phyloP scores from a whole-genome alignment of 805 yeast genomes.

The Candida qinlingensis region DNA sequence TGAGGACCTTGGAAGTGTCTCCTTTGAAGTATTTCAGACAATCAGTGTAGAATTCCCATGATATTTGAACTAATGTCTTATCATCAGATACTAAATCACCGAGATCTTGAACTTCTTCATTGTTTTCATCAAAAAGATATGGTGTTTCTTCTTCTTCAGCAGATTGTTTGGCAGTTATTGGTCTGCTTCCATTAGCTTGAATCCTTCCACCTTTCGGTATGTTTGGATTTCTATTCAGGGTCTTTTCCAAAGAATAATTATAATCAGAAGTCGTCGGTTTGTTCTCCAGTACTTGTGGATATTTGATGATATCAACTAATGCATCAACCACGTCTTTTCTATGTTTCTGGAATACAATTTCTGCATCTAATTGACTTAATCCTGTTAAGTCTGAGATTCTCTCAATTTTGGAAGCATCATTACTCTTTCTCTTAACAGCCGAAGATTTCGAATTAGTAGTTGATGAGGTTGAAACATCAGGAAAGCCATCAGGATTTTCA shows the following conservation, averaged over 20 bases:
- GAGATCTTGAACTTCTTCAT: constrained; percentile 30
- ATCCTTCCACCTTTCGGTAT: constrained; percentile 7
- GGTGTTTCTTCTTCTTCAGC: not conserved
- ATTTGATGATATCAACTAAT: not conserved
- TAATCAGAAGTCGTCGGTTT: not conserved
- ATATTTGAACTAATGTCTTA: constrained; percentile 29
- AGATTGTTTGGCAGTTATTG: not conserved
- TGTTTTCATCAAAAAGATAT: constrained; percentile 9
- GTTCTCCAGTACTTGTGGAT: too few relatives aligned
- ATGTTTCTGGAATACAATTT: not conserved
- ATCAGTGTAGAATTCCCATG: constrained; percentile 33
- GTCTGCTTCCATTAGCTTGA: not conserved
- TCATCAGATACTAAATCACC: constrained; percentile 30
- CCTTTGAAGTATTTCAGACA: constrained; percentile 42
- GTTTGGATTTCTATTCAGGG: not conserved
- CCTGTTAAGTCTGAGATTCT: not conserved
- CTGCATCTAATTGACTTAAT: not conserved
- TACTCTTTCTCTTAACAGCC: not conserved
- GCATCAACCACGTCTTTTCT: not conserved
- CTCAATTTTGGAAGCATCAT: not conserved
- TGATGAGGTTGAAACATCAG: not conserved
- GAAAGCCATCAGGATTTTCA: not conserved
- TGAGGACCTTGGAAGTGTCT: constrained; percentile 33
- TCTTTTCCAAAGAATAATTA: too few relatives aligned
- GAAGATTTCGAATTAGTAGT: not conserved